Evolutionary conservation across 352 stramenopile genomes (phyloP), one percentile per base, ranked within the genome.

Genomic region (Pythium rishiriense): DNA sequence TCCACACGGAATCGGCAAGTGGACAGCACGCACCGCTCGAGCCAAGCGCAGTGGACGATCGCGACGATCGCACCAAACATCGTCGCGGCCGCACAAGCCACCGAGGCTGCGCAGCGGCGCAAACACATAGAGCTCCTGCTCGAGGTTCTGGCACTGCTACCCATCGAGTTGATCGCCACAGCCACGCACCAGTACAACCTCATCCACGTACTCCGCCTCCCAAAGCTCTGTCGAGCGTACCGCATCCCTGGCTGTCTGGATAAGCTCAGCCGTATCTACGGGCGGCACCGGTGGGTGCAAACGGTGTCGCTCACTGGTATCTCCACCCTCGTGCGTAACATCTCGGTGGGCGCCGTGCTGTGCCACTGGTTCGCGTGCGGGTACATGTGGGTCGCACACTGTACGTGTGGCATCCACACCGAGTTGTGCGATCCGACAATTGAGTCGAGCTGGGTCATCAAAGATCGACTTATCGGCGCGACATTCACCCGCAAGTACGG

Each of bases 361-460:
- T 74, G 66, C 42, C 84, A 94, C 55, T 90, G 75, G 66, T 57
- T 81, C 17, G 81, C 81, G 1, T 91, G 81, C 26, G 80, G 75
- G 0, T 94, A 92, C 65, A 88, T 94, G 72, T 53, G 89, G 46
- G 65, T 91, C 24, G 83, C 76, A 0, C 81, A 92, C 41, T 45
- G 69, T 0, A 61, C 79, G 26, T 94, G 85, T 43, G 85, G 85
- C 0, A 37, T 88, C 4, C 62, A 76, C 22, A 61, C 88, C 3
- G 78, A 84, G 41, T 49, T 74, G 8, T 94, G 85, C 29, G 52
- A 75, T 25, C 28, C 66, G 3, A 37, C 69, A 5, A 60, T 81
- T 1, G 74, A 87, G 33, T 80, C 82, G 9, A 89, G 75, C 37
- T 90, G 83, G 83, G 78, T 76, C 10, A 74, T 88, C 10, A 71